Evolutionary conservation across 257 asterid species (phyloP).

Genomic region (Lithospermum erythrorhizon): DNA sequence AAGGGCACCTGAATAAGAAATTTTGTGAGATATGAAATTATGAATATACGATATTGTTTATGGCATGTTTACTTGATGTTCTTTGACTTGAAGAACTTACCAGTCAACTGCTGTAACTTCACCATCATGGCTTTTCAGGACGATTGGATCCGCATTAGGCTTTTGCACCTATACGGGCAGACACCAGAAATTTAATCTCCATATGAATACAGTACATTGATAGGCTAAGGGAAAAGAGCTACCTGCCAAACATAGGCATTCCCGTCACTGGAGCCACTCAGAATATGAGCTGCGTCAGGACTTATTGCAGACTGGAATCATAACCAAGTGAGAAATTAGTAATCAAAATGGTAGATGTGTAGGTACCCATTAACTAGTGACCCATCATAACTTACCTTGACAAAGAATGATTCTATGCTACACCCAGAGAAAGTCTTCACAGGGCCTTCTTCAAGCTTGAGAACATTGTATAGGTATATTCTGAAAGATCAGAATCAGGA

Average conservation of each 20-base stretch:
- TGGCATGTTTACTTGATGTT: background rate
- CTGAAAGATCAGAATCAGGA: constrained; percentile 33
- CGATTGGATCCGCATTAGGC: constrained; percentile 52
- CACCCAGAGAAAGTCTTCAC: constrained; percentile 57
- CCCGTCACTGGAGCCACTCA: constrained; percentile 95
- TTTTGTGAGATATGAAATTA: background rate
- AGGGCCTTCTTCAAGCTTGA: constrained; percentile 76
- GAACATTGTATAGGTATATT: constrained; percentile 69
- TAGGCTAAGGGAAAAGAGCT: constrained; percentile 7
- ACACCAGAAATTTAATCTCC: constrained; percentile 4
- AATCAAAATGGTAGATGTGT: background rate
- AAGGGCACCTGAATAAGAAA: constrained; percentile 56
- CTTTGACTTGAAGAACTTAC: constrained; percentile 22
- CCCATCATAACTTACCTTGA: constrained; percentile 45
- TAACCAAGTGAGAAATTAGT: constrained; percentile 1
- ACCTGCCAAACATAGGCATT: constrained; percentile 95
- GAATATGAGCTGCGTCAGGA: constrained; percentile 89
- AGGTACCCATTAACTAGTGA: background rate
- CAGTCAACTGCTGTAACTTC: constrained; percentile 95
- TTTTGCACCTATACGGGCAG: constrained; percentile 48
- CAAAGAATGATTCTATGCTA: constrained; percentile 68
- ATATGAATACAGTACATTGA: background rate
- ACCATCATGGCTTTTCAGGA: constrained; percentile 71
- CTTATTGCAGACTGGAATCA: constrained; percentile 65
- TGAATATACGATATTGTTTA: background rate